phyloP scores from a whole-genome alignment of 176 grass and related monocot species.

The Oryza longistaminata region DNA sequence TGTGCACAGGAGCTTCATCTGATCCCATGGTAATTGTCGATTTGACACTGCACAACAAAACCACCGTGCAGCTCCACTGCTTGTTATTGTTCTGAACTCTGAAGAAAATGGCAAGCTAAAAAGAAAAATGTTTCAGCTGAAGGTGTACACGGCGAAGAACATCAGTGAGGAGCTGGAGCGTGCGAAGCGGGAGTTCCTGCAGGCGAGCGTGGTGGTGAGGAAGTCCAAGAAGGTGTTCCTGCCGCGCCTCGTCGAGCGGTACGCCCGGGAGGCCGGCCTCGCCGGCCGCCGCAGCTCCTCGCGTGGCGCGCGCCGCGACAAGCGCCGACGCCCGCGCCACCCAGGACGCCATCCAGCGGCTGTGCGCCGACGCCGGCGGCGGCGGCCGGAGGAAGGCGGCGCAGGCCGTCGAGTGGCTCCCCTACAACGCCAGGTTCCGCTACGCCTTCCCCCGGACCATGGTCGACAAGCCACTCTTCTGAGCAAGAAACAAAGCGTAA shows the following conservation, averaged over 20 bases:
- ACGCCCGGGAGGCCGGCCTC: slow-evolving; percentile 65
- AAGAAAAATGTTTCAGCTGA: slow-evolving; percentile 45
- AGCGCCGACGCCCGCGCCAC: slow-evolving; percentile 44
- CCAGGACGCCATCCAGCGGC: slow-evolving; percentile 45
- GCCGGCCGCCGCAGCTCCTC: slow-evolving; percentile 51
- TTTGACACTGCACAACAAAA: no score
- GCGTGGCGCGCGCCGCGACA: slow-evolving; percentile 52
- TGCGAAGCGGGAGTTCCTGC: slow-evolving; percentile 84
- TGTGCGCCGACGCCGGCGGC: slow-evolving; percentile 24
- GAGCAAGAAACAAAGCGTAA: not conserved
- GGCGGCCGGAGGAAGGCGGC: slow-evolving; percentile 59
- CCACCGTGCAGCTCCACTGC: not conserved
- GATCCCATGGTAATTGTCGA: slow-evolving; percentile 64
- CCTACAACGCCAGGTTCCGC: slow-evolving; percentile 80
- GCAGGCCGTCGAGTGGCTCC: slow-evolving; percentile 86
- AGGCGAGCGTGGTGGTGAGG: slow-evolving; percentile 59
- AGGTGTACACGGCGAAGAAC: slow-evolving; percentile 81
- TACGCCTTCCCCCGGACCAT: slow-evolving; percentile 68
- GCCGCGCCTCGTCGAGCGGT: slow-evolving; percentile 70
- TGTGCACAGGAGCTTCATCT: slow-evolving; percentile 85
- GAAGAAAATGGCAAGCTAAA: not conserved
- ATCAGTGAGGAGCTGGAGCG: slow-evolving; percentile 76
- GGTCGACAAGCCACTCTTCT: slow-evolving; percentile 44
- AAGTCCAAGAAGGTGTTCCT: slow-evolving; percentile 76
- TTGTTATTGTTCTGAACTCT: not conserved